Evolutionary conservation across 139 green algal genomes (phyloP).

Genomic region (Zygnema cylindricum): DNA sequence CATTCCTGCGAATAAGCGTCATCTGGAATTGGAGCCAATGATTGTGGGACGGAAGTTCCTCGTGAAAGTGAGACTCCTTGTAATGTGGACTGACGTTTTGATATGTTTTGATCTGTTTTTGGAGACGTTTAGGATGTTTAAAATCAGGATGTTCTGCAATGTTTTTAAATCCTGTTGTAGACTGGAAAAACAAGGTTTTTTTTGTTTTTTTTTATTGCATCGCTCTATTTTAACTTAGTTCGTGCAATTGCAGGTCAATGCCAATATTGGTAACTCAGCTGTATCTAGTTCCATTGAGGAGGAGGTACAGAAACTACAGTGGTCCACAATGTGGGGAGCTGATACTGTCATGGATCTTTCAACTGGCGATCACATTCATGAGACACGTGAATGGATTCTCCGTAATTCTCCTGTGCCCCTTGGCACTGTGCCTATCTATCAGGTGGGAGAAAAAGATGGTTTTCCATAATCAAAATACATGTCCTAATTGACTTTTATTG

Average conservation of each 20-base stretch:
- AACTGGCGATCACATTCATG: conserved; percentile 91
- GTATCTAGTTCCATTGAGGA: conserved; percentile 92
- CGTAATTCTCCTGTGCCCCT: conserved; percentile 90
- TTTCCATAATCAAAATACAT: too few species aligned
- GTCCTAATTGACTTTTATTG: too few species aligned
- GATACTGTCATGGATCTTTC: conserved; percentile 97
- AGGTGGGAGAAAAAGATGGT: too few species aligned
- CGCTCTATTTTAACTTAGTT: conserved; percentile 75
- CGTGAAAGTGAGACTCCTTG: conserved; percentile 80
- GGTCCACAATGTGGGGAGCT: conserved; percentile 91
- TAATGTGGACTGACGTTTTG: too few species aligned
- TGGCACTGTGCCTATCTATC: conserved; percentile 83
- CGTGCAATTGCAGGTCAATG: conserved; percentile 91
- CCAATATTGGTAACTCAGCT: conserved; percentile 96
- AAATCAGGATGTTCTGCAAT: too few species aligned
- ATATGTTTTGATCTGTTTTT: too few species aligned
- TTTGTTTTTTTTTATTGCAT: too few species aligned
- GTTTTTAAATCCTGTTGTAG: too few species aligned
- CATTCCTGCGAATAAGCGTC: conserved; percentile 94
- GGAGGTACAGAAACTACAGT: conserved; percentile 96
- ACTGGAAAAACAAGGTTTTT: too few species aligned
- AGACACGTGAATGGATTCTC: conserved; percentile 94
- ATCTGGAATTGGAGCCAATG: conserved; percentile 87
- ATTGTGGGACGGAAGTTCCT: conserved; percentile 85
- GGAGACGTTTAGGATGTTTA: too few species aligned